A percentile compares a stretch with the other conserved stretches of the same genome.
Conservation (phyloP, 192 early-diverging fungal species). For the Coemansia sp. region DNA sequence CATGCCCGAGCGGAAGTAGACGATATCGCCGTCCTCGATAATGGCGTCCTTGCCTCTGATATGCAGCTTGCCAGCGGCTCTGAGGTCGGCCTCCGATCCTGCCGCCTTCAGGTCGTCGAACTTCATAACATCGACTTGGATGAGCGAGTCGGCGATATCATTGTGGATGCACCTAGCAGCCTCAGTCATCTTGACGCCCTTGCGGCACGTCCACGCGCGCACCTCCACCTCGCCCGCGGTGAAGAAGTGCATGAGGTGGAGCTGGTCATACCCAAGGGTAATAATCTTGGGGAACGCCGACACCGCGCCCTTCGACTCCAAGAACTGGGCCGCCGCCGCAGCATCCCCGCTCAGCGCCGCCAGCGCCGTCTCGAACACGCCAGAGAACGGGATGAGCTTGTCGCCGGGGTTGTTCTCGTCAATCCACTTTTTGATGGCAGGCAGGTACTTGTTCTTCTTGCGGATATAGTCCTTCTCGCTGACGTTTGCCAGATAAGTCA, state of each 20-base stretch:
- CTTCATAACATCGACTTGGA: conserved; percentile 92
- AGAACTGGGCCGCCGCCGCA: conserved; percentile 62
- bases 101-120: conserved; percentile 85
- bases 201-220: conserved; percentile 89
- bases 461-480: conserved; percentile 85
- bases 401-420: conserved; percentile 90
- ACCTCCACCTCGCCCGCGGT: conserved; percentile 92
- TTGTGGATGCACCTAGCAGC: conserved; percentile 94
- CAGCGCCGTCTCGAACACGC: conserved; percentile 75
- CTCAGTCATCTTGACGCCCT: conserved; percentile 82
- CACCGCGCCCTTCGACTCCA: conserved; percentile 65
- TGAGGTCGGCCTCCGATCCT: conserved; percentile 88
- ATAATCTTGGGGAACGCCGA: conserved; percentile 91
- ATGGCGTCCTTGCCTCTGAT: conserved; percentile 93
- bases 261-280: conserved; percentile 83
- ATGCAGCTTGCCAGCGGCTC: conserved; percentile 86
- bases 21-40: conserved; percentile 93
- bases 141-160: conserved; percentile 84
- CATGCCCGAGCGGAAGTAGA: conserved; percentile 66
- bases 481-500: conserved; percentile 93
- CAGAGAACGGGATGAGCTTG: conserved; percentile 90
- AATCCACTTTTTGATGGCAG: conserved; percentile 91
- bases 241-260: conserved; percentile 93
- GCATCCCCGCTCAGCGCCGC: conserved; percentile 52
- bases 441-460: conserved; percentile 95